Conservation (phyloP, 495 filamentous ascomycete species). For the Xylaria palmicola region DNA sequence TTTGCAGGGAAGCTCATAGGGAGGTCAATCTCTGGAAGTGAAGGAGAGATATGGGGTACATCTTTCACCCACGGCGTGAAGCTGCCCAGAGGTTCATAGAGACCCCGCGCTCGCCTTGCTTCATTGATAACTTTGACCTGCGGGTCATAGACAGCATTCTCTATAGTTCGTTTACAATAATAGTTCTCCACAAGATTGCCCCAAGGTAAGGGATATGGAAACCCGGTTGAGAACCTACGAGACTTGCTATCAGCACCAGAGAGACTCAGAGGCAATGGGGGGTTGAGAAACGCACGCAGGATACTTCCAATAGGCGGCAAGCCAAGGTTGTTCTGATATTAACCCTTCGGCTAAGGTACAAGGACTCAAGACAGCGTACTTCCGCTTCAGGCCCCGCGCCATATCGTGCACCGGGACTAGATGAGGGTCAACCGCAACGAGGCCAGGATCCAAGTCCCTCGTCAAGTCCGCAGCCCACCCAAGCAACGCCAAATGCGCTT, state of each 20-base stretch:
- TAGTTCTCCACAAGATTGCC: background rate
- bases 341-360: background rate
- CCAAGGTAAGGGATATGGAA: background rate
- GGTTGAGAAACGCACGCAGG: background rate
- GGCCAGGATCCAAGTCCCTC: background rate
- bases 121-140: background rate
- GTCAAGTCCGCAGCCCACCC: background rate
- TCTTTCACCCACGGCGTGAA: slow-evolving; percentile 1
- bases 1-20: slow-evolving; percentile 39
- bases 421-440: background rate
- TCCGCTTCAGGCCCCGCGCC: background rate
- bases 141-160: background rate
- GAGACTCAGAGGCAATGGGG: too few species aligned
- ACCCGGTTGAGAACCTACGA: background rate
- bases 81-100: background rate
- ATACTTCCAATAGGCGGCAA: background rate
- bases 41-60: background rate
- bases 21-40: slow-evolving; percentile 27
- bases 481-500: background rate
- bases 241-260: background rate
- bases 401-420: background rate
- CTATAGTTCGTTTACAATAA: background rate
- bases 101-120: background rate
- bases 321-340: background rate
- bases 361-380: background rate